Evolutionary conservation across 2,329 filamentous ascomycete genomes (phyloP).

Genomic region (Cytospora mali): DNA sequence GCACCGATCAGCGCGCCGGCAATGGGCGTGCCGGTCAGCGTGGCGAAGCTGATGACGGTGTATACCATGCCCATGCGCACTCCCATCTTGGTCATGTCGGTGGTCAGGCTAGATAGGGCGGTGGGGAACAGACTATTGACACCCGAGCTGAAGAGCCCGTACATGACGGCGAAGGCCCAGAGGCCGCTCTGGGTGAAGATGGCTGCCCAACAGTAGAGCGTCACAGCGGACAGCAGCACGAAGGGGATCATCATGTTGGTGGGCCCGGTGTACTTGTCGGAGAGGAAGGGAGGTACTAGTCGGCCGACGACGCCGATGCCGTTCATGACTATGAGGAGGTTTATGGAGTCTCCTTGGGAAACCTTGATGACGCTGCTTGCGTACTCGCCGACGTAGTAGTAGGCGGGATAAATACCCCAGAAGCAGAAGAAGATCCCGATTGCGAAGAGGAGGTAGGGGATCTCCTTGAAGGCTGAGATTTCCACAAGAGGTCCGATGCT

Average conservation of each 20-base stretch:
- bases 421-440: conserved; percentile 53
- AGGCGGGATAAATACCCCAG: conserved; percentile 57
- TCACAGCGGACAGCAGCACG: conserved; percentile 42
- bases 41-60: conserved; percentile 55
- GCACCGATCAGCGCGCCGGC: conserved; percentile 52
- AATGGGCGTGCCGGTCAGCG: conserved; percentile 54
- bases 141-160: conserved; percentile 64
- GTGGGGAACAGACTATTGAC: conserved; percentile 70
- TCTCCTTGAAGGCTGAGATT: conserved; percentile 57
- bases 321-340: conserved; percentile 68
- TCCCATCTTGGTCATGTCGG: conserved; percentile 53
- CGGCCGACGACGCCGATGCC: conserved; percentile 61
- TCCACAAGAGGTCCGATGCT: conserved; percentile 56
- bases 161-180: conserved; percentile 64
- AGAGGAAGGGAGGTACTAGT: conserved; percentile 58
- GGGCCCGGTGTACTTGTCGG: conserved; percentile 56
- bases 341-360: conserved; percentile 53
- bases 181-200: conserved; percentile 54
- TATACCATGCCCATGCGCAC: conserved; percentile 62
- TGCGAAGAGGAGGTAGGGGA: conserved; percentile 55
- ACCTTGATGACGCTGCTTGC: conserved; percentile 39
- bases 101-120: conserved; percentile 56
- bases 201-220: conserved; percentile 64
- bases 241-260: conserved; percentile 63
- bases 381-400: conserved; percentile 56